A percentile compares a stretch with the other conserved stretches of the same genome.
Conservation (phyloP, 2,329 filamentous ascomycete genomes). For the Xylaria polymorpha region DNA sequence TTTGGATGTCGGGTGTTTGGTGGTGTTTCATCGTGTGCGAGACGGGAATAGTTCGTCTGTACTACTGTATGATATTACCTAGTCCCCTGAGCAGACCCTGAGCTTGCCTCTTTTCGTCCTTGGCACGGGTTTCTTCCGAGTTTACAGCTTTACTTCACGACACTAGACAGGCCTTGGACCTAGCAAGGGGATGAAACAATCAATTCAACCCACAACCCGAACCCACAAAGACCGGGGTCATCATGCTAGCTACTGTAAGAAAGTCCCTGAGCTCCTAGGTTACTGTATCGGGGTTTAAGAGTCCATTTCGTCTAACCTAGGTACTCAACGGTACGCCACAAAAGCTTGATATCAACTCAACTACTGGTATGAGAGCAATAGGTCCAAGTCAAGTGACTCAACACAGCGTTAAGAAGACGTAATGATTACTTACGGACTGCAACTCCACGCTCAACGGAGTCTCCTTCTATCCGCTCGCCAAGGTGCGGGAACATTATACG, state of each 20-base stretch:
- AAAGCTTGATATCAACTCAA: background rate
- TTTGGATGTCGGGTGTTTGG: conserved; percentile 1
- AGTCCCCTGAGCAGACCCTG: conserved; percentile 14
- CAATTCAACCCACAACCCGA: conserved; percentile 30
- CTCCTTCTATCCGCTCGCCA: conserved; percentile 25
- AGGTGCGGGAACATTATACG: conserved; percentile 27
- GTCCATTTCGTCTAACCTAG: conserved; percentile 12
- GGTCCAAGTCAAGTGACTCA: background rate
- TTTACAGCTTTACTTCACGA: conserved; percentile 9
- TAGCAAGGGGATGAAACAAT: conserved; percentile 16
- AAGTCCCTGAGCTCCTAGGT: conserved; percentile 4
- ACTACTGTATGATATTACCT: conserved; percentile 19
- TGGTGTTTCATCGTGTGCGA: conserved; percentile 24
- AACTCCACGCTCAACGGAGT: conserved; percentile 8
- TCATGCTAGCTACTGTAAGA: conserved; percentile 8
- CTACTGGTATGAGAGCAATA: background rate
- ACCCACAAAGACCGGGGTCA: conserved; percentile 35
- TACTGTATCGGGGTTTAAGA: conserved; percentile 1
- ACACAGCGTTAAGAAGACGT: background rate
- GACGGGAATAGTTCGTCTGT: conserved; percentile 31
- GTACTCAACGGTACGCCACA: background rate
- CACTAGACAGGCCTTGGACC: conserved; percentile 12
- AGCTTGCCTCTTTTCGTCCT: conserved; percentile 26
- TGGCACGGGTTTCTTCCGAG: conserved; percentile 8
- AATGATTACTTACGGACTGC: conserved; percentile 10